Base-by-base conservation (phyloP, 805 yeast genomes). In the Ogataea sp. region DNA sequence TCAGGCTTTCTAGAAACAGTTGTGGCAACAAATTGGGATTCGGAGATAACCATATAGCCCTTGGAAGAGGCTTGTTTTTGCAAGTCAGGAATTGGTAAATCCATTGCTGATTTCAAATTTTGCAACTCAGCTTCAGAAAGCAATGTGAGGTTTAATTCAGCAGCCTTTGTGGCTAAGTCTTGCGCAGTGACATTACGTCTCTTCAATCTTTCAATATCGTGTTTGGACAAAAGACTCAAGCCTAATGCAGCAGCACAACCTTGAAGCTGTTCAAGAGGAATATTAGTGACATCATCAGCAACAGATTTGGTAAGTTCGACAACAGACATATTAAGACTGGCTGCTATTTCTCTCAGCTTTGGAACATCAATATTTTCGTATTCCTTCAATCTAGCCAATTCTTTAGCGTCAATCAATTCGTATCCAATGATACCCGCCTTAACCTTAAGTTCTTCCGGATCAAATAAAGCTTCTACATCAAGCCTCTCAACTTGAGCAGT, bases 1-100 rank as follows among this genome's bases (percentile, higher is more conserved):
- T 80, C 84, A 4, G 83, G 76, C 4, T 58, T 59, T 46, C 71
- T 66, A 8, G 74, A 70, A 28, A 71, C 71, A 2, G 83, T 76
- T 1, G 88, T 80, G 1, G 84, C 78, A 43, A 82, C 64, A 47
- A 73, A 80, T 2, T 78, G 65, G n/a, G 68, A 55, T 37, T 66
- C 67, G 1, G 90, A 84, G 31, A 83, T 65, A 37, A 76, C 67
- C 47, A 81, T 51, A 36, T 71, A 49, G 3, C 79, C 80, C 37
- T 63, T 53, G 13, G 60, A 51, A 37, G 59, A 65, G 4, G 81
- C 83, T 6, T 58, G 58, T 0, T 47, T 52, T 7, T 54, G 49
- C 11, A 80, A 32, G 4, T 55, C 58, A 3, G 46, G 49, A 9
- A 37, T 37, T 1, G 45, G 43, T 10, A 49, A 31, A 2, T 45